These are phyloP conservation scores for Suillus cothurnatus DNA, from an alignment of 768 basidiomycete species.

Conservation along the genomic window DNA sequence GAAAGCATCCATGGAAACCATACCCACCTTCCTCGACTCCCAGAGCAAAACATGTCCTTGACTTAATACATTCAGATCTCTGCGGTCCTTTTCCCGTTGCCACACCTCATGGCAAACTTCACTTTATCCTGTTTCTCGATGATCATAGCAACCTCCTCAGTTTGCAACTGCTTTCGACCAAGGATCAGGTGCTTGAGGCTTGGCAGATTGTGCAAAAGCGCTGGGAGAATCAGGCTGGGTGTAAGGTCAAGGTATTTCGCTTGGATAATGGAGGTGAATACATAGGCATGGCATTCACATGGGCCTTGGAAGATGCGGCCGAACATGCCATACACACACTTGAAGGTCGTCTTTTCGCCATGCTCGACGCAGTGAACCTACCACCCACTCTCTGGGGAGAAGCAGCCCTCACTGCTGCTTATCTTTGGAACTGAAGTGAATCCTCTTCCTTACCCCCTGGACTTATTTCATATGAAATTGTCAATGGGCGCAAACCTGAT, in stretches of 20 bases:
- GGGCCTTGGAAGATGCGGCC: fast-evolving
- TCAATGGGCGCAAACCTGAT: constrained; percentile 12
- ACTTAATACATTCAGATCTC: not conserved
- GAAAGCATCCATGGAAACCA: not conserved
- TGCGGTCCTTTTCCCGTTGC: not conserved
- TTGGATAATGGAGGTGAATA: not conserved
- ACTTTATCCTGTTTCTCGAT: not conserved
- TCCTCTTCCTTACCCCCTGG: not conserved
- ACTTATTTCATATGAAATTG: not conserved
- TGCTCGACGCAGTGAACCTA: fast-evolving
- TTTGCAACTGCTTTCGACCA: fast-evolving
- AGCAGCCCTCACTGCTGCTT: fast-evolving
- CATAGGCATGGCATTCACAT: fast-evolving
- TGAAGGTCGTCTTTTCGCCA: fast-evolving
- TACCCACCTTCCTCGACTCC: not conserved
- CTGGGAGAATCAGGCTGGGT: not conserved
- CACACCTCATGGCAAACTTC: not conserved
- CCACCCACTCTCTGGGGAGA: fast-evolving
- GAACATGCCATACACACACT: not conserved
- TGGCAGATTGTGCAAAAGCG: not conserved
- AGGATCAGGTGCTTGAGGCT: not conserved
- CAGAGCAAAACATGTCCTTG: not conserved
- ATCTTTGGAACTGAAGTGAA: constrained; percentile 2
- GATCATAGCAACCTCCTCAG: not conserved
- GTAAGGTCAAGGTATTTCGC: not conserved